These are phyloP conservation scores for Phylloboletellus chloephorus DNA, from an alignment of 1,284 basidiomycete genomes.

Conservation along the genomic window DNA sequence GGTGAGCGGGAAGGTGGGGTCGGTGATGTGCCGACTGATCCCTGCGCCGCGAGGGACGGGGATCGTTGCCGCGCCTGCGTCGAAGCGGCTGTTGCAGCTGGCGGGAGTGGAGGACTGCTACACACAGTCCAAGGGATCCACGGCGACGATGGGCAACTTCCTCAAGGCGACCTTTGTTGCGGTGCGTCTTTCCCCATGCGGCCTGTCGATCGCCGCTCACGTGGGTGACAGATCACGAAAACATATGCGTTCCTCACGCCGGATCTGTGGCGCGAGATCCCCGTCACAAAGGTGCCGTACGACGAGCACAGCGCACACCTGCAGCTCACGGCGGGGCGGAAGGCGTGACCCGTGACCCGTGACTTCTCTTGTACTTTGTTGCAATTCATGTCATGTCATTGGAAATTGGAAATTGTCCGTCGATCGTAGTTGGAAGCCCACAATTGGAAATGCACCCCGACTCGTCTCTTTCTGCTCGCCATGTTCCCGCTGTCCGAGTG, in stretches of 20 bases:
- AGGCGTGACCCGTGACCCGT: too few species aligned
- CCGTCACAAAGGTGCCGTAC: constrained; percentile 83
- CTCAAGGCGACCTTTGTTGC: constrained; percentile 98
- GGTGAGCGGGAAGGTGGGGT: constrained; percentile 97
- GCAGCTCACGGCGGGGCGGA: constrained; percentile 77
- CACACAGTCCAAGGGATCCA: constrained; percentile 97
- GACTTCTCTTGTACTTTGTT: too few species aligned
- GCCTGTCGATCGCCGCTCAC: constrained; percentile 3
- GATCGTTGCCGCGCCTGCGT: constrained; percentile 98
- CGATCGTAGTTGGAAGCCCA: too few species aligned
- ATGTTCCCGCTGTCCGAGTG: too few species aligned
- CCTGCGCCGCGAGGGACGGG: constrained; percentile 98
- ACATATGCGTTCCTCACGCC: constrained; percentile 97
- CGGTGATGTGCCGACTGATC: constrained; percentile 99
- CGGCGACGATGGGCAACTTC: constrained; percentile 99
- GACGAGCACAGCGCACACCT: constrained; percentile 93
- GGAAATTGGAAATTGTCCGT: constrained; percentile 1
- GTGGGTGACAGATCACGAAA: constrained; percentile 74
- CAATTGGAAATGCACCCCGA: too few species aligned
- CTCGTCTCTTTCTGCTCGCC: too few species aligned
- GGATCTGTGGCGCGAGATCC: constrained; percentile 95
- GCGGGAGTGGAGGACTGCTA: constrained; percentile 96
- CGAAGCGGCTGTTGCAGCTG: constrained; percentile 94
- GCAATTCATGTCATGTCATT: constrained; percentile 14
- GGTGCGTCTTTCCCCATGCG: constrained; percentile 42